phyloP scores from a whole-genome alignment of 1,284 basidiomycete genomes.

The Somion occarium region DNA sequence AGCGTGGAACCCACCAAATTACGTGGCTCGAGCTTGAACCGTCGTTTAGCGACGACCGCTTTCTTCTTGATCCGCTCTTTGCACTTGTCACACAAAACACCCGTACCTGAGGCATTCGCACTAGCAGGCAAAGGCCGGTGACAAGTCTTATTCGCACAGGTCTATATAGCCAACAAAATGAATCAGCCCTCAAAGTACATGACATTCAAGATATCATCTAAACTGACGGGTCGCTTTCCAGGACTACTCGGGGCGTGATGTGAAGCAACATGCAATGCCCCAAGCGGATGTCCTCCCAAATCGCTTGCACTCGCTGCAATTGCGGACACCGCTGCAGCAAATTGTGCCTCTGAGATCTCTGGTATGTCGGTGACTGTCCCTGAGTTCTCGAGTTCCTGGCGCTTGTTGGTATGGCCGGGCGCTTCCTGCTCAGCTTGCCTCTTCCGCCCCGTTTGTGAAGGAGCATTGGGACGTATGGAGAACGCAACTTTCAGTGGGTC shows the following conservation, averaged over 20 bases:
- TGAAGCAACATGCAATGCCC: neutral
- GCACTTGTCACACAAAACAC: conserved; percentile 40
- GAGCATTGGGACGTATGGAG: neutral
- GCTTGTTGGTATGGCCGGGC: neutral
- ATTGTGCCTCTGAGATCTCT: neutral
- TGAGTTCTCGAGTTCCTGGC: neutral
- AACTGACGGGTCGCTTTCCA: neutral
- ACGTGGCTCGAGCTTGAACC: conserved; percentile 40
- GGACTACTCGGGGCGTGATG: neutral
- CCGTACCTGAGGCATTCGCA: conserved; percentile 4
- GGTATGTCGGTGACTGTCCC: neutral
- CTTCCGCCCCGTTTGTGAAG: neutral
- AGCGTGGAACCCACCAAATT: conserved; percentile 7
- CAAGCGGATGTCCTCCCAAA: neutral
- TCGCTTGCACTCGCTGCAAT: neutral
- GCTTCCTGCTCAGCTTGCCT: neutral
- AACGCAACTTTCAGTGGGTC: neutral
- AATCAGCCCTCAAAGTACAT: neutral
- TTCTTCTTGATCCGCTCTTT: conserved; percentile 39
- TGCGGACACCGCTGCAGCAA: neutral
- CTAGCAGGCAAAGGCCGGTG: conserved; percentile 28
- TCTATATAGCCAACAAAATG: conserved; percentile 14
- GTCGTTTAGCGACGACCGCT: conserved; percentile 36
- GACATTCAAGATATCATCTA: neutral
- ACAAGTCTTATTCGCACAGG: conserved; percentile 26